A percentile compares a stretch with the other conserved stretches of the same genome.
phyloP scores from a whole-genome alignment of 2,329 filamentous ascomycete species.

The Sporothrix pallida region DNA sequence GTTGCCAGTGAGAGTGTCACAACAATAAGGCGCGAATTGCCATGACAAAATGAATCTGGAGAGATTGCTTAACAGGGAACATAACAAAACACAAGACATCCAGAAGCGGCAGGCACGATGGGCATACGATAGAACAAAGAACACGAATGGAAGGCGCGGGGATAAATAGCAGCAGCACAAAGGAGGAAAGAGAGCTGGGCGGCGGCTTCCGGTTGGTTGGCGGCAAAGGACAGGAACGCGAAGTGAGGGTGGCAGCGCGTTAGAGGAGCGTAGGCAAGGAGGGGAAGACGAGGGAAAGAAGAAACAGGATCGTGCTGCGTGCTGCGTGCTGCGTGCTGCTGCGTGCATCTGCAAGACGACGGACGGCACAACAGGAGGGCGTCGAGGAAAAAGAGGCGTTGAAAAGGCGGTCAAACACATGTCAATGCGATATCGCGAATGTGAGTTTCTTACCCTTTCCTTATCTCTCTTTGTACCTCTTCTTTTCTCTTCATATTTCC shows the following conservation, averaged over 20 bases:
- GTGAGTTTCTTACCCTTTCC: too few relatives aligned
- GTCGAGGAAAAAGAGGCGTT: background rate
- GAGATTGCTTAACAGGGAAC: background rate
- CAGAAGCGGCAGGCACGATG: background rate
- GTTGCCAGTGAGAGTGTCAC: background rate
- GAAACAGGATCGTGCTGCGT: constrained; percentile 18
- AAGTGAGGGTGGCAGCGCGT: constrained; percentile 21
- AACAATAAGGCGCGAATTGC: background rate
- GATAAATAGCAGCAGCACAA: constrained; percentile 8
- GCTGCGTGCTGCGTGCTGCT: too few relatives aligned
- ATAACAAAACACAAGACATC: background rate
- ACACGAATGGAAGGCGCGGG: constrained; percentile 19
- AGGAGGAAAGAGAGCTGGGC: background rate
- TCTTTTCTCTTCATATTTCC: background rate
- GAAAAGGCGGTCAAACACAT: constrained; percentile 19
- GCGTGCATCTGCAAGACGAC: background rate
- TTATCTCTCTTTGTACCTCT: background rate
- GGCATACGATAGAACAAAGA: background rate
- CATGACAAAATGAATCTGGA: background rate
- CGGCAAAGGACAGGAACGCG: constrained; percentile 25
- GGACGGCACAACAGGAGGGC: constrained; percentile 10
- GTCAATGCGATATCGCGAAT: background rate
- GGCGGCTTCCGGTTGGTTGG: constrained; percentile 20
- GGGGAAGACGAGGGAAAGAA: background rate
- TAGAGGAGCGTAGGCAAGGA: background rate